Evolutionary conservation across 176 grass and related monocot species (phyloP), one percentile per base, ranked within the genome.

Genomic region (Ensete glaucum): DNA sequence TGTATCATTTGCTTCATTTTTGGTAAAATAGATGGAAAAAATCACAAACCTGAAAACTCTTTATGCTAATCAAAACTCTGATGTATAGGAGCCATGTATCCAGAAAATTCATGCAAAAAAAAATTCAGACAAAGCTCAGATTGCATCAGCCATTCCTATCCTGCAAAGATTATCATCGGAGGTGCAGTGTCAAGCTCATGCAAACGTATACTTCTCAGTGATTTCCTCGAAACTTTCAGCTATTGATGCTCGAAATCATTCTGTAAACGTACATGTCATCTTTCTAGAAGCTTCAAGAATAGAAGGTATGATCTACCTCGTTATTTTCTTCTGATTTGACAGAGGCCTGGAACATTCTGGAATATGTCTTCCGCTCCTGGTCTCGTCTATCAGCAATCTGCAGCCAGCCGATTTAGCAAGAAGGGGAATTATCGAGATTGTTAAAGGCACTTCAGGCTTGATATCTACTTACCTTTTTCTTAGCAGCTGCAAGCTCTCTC

Each of bases 341-440:
- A 59, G 90, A 87, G 43, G 84, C 49, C 83, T 89, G 88, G 58
- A 98, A 98, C 88, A 98, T 82, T 85, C 73, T 98, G 0, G 95
- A 91, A 58, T 87, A 98, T 22, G 88, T 86, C 82, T 82, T 98
- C 69, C 84, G 87, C 78, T 98, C 86, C 73, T 77, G 88, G 76
- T 91, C 84, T 56, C 86, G 82, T 43, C 81, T 93, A 54, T 89
- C 84, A 75, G 90, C 52, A 72, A 98, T 90, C 90, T 93, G 84
- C 53, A 71, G 58, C 62, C 73, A 56, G 58, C 62, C 73, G 48
- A 24, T 69, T 80, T n/a, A 48, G 1, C 14, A 20, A 69, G 48
- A 6, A 49, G 25, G 77, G 75, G 14, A 73, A 9, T 67, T 83
- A 62, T 6, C 25, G 60, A 52, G 34, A 69, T 73, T 21, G 72